These are phyloP conservation scores for Escallonia herrerae DNA, from an alignment of 129 eudicot genomes.

Conservation along the genomic window DNA sequence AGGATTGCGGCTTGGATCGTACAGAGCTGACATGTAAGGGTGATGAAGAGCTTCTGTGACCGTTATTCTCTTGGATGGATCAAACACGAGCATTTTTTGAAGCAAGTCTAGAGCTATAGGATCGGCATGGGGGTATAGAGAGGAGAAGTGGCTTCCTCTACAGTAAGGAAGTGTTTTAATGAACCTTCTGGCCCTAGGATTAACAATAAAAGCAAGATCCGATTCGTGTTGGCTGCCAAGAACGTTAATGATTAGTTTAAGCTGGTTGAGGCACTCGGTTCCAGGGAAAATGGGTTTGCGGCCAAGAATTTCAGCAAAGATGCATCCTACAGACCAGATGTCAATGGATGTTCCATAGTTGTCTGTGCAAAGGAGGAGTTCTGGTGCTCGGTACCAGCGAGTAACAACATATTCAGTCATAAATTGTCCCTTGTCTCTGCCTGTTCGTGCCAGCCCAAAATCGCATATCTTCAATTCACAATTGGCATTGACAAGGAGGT, in stretches of 20 bases:
- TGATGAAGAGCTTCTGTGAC: constrained; percentile 67
- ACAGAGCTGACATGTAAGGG: constrained; percentile 71
- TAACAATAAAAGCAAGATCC: constrained; percentile 55
- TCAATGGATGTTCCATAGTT: constrained; percentile 74
- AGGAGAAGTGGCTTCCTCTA: constrained; percentile 38
- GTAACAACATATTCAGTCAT: constrained; percentile 93
- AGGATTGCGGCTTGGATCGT: constrained; percentile 57
- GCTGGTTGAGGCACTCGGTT: constrained; percentile 60
- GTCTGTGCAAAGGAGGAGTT: constrained; percentile 69
- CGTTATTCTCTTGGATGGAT: constrained; percentile 73
- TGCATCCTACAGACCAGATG: constrained; percentile 86
- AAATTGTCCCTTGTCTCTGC: constrained; percentile 55
- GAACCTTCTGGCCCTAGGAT: constrained; percentile 49
- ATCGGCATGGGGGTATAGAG: constrained; percentile 64
- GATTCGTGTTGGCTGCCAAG: constrained; percentile 64
- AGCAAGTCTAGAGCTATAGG: constrained; percentile 65
- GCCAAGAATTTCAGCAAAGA: constrained; percentile 80
- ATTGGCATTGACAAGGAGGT: constrained; percentile 63
- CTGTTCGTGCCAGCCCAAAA: constrained; percentile 84
- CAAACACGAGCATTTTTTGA: constrained; percentile 60
- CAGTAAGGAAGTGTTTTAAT: constrained; percentile 41
- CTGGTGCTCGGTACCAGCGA: constrained; percentile 88
- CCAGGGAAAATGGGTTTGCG: constrained; percentile 75
- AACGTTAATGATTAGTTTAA: constrained; percentile 53
- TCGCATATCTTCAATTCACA: constrained; percentile 82